Conservation (phyloP, 177 flowering plant species). For the Viscum album region DNA sequence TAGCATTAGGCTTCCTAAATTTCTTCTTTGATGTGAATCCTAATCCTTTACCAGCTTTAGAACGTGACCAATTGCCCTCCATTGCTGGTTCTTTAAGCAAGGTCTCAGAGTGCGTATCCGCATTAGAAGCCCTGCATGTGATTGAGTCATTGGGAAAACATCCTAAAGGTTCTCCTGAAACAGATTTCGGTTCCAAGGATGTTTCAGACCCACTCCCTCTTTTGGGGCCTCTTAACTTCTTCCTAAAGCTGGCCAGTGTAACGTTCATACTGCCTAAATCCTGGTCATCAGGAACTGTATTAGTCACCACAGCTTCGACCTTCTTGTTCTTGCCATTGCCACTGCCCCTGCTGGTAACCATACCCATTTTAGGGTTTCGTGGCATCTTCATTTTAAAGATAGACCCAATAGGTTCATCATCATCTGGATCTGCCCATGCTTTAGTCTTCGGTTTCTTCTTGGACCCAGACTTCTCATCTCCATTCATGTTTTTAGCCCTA, state of each 20-base stretch:
- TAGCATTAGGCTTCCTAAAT: slow-evolving; percentile 21
- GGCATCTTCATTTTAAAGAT: slow-evolving; percentile 50
- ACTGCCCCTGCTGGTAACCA: slow-evolving; percentile 8
- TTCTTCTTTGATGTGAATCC: slow-evolving; percentile 16
- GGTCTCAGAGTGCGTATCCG: slow-evolving; percentile 10
- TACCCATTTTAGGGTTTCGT: slow-evolving; percentile 37
- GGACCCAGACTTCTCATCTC: slow-evolving; percentile 26
- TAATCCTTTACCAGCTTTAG: slow-evolving; percentile 10
- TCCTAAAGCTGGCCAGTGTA: slow-evolving; percentile 73
- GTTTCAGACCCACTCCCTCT: slow-evolving; percentile 27
- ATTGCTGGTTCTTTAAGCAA: slow-evolving; percentile 15
- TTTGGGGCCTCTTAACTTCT: slow-evolving; percentile 74
- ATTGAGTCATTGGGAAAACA: slow-evolving; percentile 4
- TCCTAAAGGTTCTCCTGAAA: slow-evolving; percentile 11
- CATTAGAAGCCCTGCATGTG: slow-evolving; percentile 14
- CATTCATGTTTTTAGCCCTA: slow-evolving; percentile 31
- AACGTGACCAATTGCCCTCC: slow-evolving; percentile 20
- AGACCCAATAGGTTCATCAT: slow-evolving; percentile 70
- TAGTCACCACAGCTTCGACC: slow-evolving; percentile 25
- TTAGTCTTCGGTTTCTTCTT: slow-evolving; percentile 30
- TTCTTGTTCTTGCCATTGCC: slow-evolving; percentile 19
- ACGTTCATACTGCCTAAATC: slow-evolving; percentile 67
- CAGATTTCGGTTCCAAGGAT: slow-evolving; percentile 12
- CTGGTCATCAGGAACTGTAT: slow-evolving; percentile 21
- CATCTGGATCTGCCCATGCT: slow-evolving; percentile 36